Percentiles rank a stretch among this genome's conserved stretches.
phyloP scores from a whole-genome alignment of 2,329 filamentous ascomycete genomes.

The Trichoderma lentiforme region DNA sequence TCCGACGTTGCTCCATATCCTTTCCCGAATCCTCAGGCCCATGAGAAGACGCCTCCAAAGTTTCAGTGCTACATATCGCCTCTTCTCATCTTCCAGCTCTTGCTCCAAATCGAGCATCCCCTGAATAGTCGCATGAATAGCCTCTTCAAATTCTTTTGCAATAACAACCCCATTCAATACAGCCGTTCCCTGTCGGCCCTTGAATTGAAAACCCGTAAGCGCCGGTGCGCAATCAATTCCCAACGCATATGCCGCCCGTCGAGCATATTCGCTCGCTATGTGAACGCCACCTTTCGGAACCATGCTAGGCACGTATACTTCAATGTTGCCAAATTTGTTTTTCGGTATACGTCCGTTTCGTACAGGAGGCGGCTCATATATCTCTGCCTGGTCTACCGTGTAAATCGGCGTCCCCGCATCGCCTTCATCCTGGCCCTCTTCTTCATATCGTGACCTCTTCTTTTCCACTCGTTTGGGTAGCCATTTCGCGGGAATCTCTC shows the following conservation, averaged over 20 bases:
- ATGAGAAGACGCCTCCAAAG: constrained; percentile 69
- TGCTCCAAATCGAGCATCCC: constrained; percentile 65
- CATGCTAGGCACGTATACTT: constrained; percentile 91
- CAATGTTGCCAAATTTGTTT: constrained; percentile 92
- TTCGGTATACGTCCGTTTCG: constrained; percentile 74
- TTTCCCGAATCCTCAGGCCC: constrained; percentile 70
- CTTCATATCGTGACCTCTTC: constrained; percentile 25
- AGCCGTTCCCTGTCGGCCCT: constrained; percentile 80
- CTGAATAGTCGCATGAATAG: constrained; percentile 64
- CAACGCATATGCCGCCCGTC: constrained; percentile 69
- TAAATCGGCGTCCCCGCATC: constrained; percentile 55
- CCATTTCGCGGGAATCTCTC: constrained; percentile 80
- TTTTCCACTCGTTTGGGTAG: constrained; percentile 48
- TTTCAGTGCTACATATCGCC: constrained; percentile 68
- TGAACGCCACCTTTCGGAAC: constrained; percentile 78
- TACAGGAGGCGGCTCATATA: constrained; percentile 75
- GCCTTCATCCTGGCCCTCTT: constrained; percentile 29
- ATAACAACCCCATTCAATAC: constrained; percentile 76
- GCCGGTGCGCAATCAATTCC: constrained; percentile 86
- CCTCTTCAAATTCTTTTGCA: constrained; percentile 67
- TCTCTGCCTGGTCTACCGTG: constrained; percentile 62
- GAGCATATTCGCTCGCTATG: constrained; percentile 57
- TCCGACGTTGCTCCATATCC: constrained; percentile 61
- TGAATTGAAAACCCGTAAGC: constrained; percentile 85
- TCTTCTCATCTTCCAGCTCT: constrained; percentile 64